Percentiles rank a stretch among this genome's conserved stretches.
Conservation (phyloP, 1,284 basidiomycete genomes). For the Microbotryomycetes sp. region DNA sequence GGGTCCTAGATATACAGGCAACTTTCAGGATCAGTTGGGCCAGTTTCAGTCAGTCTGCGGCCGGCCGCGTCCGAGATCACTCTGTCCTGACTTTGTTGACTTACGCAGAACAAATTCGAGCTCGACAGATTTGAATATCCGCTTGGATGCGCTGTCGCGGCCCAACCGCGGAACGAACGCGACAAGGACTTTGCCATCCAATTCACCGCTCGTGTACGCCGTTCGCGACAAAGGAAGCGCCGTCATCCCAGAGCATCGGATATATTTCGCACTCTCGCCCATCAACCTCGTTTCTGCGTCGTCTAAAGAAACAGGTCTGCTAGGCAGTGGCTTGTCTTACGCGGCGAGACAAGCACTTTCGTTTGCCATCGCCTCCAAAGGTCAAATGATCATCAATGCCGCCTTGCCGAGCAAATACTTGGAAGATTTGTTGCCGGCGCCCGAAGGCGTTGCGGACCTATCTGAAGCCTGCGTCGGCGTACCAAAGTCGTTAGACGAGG, state of each 20-base stretch:
- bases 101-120: constrained; percentile 8
- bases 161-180: not conserved
- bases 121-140: constrained; percentile 9
- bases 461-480: constrained; percentile 59
- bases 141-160: constrained; percentile 2
- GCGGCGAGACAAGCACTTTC: constrained; percentile 1
- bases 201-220: constrained; percentile 28
- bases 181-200: not conserved
- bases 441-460: constrained; percentile 38
- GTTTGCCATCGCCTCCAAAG: not conserved
- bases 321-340: not conserved
- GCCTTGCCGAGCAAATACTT: constrained; percentile 9
- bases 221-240: constrained; percentile 22
- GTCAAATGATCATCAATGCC: constrained; percentile 25
- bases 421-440: constrained; percentile 5
- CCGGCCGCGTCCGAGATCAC: constrained; percentile 62
- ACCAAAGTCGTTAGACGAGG: constrained; percentile 60
- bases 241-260: constrained; percentile 25
- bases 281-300: constrained; percentile 13
- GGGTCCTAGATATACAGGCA: constrained; percentile 61
- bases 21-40: constrained; percentile 59
- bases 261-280: constrained; percentile 29
- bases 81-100: constrained; percentile 43
- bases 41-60: constrained; percentile 72
- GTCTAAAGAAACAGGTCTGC: not conserved